Evolutionary conservation across 495 filamentous ascomycete genomes (phyloP), one percentile per base, ranked within the genome.

Genomic region (Trichoderma virens): DNA sequence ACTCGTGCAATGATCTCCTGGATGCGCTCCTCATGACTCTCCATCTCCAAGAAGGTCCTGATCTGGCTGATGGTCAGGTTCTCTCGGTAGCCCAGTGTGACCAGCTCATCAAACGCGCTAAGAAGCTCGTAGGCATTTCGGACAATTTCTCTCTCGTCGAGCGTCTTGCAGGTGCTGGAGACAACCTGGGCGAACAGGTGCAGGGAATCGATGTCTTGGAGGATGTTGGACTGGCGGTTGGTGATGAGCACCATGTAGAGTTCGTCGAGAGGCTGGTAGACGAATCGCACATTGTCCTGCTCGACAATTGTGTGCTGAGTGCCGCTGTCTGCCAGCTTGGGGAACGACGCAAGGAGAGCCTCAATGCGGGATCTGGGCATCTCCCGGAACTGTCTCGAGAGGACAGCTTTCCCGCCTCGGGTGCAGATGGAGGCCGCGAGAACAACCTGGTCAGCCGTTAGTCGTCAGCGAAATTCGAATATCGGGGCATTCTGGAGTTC

Each of bases 191-290:
- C 93, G 70, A 98, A 98, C 6, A 98, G 83, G 72, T 98, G 94
- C 56, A 98, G 85, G 54, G 93, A 96, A 76, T 98, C 93, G 71
- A 98, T 98, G 72, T 98, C 94, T 79, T 98, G 94, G 34, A 98
- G 84, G 68, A 98, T 98, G 79, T 98, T 98, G 70, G 92, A 96
- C 83, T 98, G 93, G 65, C 91, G 91, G 81, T 98, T 98, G 79
- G 95, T 98, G 76, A 98, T 98, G 66, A 98, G 87, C 62, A 98
- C 93, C 85, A 98, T 97, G 83, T 98, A 98, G 65, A 98, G 86
- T 80, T 98, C 95, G 76, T 98, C 95, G 62, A 98, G 83, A 65
- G 95, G 94, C 76, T 98, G 94, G 81, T 98, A 98, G 61, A 98
- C 94, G 73, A 96, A 98, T 74, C 94, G 94, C 69, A 98, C 94